A percentile compares a stretch with the other conserved stretches of the same genome.
These are phyloP conservation scores for Botryotinia calthae DNA, from an alignment of 2,329 filamentous ascomycete species.

Conservation along the genomic window DNA sequence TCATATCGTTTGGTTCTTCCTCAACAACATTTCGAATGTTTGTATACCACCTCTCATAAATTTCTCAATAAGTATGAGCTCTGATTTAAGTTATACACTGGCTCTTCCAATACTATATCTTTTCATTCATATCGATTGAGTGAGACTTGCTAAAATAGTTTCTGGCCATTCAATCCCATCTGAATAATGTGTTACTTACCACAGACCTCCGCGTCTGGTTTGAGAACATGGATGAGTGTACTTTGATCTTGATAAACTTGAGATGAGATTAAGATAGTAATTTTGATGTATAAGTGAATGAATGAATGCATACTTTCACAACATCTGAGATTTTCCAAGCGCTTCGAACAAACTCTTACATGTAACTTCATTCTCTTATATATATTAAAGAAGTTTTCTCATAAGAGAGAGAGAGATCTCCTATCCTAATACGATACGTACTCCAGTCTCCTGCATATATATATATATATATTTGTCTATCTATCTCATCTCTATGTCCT, in stretches of 20 bases:
- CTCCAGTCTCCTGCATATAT: no score
- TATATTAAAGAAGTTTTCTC: rapidly evolving
- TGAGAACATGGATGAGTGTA: neutral
- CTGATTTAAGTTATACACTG: no score
- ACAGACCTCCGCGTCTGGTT: neutral
- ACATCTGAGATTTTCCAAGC: neutral
- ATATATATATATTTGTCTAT: no score
- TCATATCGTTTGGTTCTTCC: neutral
- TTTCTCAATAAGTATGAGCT: no score
- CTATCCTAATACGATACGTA: neutral
- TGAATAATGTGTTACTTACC: neutral
- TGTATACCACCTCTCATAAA: neutral
- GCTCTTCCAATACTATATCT: neutral
- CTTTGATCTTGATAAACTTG: neutral
- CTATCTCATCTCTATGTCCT: neutral
- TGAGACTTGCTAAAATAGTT: neutral
- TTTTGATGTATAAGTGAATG: rapidly evolving
- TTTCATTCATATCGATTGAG: no score
- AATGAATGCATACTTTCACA: neutral
- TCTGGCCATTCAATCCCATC: neutral
- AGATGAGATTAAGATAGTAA: neutral
- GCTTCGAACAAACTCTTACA: neutral
- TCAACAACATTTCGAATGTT: neutral
- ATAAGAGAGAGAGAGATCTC: neutral
- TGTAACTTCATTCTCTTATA: neutral